Percentiles rank a stretch among this genome's conserved stretches.
phyloP scores from a whole-genome alignment of 2,329 filamentous ascomycete genomes.

The Penicillium glabrum region DNA sequence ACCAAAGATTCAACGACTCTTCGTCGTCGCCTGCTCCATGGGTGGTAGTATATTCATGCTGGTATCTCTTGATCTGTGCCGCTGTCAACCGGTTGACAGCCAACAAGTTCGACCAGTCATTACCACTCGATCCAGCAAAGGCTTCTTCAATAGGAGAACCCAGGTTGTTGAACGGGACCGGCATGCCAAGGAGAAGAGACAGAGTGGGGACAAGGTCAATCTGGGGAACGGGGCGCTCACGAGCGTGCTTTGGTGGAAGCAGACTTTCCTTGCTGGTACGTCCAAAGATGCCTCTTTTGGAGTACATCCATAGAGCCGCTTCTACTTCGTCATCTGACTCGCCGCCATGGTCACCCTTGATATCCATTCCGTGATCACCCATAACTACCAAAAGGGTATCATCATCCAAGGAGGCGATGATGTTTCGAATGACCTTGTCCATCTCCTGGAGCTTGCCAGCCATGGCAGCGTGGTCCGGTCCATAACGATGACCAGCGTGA shows the following conservation, averaged over 20 bases:
- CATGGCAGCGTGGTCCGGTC: constrained; percentile 91
- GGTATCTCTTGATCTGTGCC: constrained; percentile 86
- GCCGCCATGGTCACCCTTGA: constrained; percentile 95
- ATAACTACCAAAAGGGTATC: constrained; percentile 88
- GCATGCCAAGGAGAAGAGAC: constrained; percentile 81
- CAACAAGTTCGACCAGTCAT: constrained; percentile 74
- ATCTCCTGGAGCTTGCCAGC: constrained; percentile 86
- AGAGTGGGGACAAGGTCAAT: constrained; percentile 95
- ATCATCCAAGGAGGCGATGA: constrained; percentile 74
- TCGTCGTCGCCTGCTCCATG: constrained; percentile 65
- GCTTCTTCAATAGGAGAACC: constrained; percentile 92
- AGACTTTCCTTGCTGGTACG: constrained; percentile 63
- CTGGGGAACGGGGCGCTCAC: constrained; percentile 71
- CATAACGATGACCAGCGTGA: constrained; percentile 94
- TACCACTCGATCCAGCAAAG: constrained; percentile 70
- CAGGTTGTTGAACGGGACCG: constrained; percentile 94
- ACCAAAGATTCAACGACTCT: constrained; percentile 60
- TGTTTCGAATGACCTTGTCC: constrained; percentile 72
- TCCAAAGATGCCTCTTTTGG: constrained; percentile 81
- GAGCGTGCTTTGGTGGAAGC: constrained; percentile 66
- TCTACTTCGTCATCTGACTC: constrained; percentile 96
- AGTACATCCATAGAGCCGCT: constrained; percentile 98
- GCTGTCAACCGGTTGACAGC: constrained; percentile 73
- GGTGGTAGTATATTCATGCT: constrained; percentile 74
- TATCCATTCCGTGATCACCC: constrained; percentile 99